Conservation (phyloP, 257 asterid genomes). For the Knoxia roxburghii region DNA sequence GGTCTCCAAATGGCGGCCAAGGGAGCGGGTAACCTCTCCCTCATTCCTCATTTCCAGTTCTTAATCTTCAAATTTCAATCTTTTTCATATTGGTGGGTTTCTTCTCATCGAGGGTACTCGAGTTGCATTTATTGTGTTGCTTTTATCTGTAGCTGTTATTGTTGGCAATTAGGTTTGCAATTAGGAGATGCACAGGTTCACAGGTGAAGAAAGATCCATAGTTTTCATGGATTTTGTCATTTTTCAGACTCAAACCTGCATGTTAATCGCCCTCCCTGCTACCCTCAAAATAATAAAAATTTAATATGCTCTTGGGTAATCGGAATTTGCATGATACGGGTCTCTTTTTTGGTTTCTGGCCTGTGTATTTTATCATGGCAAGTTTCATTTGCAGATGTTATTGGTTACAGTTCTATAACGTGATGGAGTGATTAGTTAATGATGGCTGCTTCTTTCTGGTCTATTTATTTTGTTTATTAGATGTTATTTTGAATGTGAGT, state of each 20-base stretch:
- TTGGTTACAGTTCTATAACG: background rate
- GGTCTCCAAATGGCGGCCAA: constrained; percentile 93
- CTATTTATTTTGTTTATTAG: background rate
- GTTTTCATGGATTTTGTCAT: background rate
- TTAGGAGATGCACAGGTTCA: background rate
- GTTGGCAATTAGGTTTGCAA: background rate
- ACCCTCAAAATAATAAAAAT: background rate
- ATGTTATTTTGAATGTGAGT: background rate
- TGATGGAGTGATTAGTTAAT: background rate
- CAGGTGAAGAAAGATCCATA: background rate
- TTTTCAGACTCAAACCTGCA: background rate
- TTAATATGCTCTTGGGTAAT: background rate
- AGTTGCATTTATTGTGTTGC: background rate
- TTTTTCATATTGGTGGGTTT: background rate
- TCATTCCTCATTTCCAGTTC: background rate
- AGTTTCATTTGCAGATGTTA: background rate
- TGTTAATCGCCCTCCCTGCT: background rate
- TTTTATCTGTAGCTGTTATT: background rate
- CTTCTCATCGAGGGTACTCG: background rate
- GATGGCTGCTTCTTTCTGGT: too few relatives aligned
- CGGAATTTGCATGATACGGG: background rate
- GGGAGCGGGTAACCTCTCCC: constrained; percentile 64
- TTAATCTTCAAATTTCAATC: background rate
- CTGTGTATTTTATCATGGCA: background rate
- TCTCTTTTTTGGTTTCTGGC: too few relatives aligned